Evolutionary conservation across 331 rosid species (phyloP).

Genomic region (Ulmus americana): DNA sequence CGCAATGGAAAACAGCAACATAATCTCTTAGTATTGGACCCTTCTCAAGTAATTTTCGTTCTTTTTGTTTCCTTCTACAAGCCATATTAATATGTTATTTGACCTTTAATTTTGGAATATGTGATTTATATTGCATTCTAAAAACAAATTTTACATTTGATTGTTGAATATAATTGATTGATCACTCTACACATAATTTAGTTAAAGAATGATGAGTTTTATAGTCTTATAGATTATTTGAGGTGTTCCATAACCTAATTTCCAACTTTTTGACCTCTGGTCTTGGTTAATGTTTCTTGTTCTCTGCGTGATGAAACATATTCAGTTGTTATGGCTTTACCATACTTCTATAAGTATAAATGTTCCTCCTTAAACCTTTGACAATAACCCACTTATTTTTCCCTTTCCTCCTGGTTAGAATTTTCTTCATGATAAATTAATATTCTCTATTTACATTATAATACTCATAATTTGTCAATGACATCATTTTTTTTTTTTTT

Average conservation of each 20-base stretch:
- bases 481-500: constrained; percentile 20
- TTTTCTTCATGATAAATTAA: neutral
- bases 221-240: no score
- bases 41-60: constrained; percentile 55
- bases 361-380: neutral
- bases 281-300: neutral
- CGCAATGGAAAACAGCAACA: constrained; percentile 29
- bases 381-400: neutral
- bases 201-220: no score
- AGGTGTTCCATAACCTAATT: no score
- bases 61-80: neutral
- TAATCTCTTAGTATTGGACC: constrained; percentile 66
- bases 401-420: neutral
- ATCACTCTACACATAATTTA: no score
- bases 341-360: neutral
- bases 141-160: neutral
- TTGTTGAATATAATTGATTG: neutral
- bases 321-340: neutral
- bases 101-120: neutral
- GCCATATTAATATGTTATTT: neutral
- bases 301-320: neutral
- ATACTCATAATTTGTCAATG: constrained; percentile 1
- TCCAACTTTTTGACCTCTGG: no score
- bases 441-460: neutral
- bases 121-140: neutral